Base-by-base conservation (phyloP, 495 filamentous ascomycete species). In the Filosporella fistucella region DNA sequence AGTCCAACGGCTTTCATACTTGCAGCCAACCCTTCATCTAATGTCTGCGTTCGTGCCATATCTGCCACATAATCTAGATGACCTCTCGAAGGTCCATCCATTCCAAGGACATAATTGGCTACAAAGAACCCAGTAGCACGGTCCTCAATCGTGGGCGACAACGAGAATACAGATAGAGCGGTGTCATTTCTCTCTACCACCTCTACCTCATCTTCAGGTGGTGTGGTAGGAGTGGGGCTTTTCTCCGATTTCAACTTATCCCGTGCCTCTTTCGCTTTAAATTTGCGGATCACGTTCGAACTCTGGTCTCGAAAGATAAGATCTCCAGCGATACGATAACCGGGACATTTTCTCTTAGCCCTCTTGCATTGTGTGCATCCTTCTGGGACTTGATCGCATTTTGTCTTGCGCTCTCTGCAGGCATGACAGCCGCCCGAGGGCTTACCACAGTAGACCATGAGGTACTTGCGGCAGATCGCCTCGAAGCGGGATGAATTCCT, bases 301-400 rank as follows among this genome's bases (percentile, higher is more conserved):
- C 81, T 88, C 61, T 89, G 80, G 55, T 88, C 79, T 30, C 82
- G 76, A 59, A 89, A 89, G 68, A 86, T 78, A 38, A 88, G 65
- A 34, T 83, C 81, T 33, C 85, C 65, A 48, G 80, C 74, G 40
- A 83, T 78, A 30, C 84, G 75, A 56, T 89, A 89, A 17, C 85
- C 84, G 45, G 84, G 82, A 57, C 85, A 89, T 54, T 65, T 63
- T 56, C 81, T 68, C 54, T 75, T 75, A 34, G 76, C 72, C 55
- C 79, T 77, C 33, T 69, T 62, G 60, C 85, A 89, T 57, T 87
- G 84, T 26, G 80, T 77, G 55, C 85, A 89, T 33, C 74, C 70
- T 29, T 80, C 81, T 12, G 70, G 69, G 51, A 66, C 69, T 58
- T 85, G 80, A 57, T 88, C 85, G 63, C 85, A 88, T 75, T 82